Percentiles rank a stretch among this genome's conserved stretches.
phyloP scores from a whole-genome alignment of 805 yeast genomes.

The Teunomyces barrocoloradensis region DNA sequence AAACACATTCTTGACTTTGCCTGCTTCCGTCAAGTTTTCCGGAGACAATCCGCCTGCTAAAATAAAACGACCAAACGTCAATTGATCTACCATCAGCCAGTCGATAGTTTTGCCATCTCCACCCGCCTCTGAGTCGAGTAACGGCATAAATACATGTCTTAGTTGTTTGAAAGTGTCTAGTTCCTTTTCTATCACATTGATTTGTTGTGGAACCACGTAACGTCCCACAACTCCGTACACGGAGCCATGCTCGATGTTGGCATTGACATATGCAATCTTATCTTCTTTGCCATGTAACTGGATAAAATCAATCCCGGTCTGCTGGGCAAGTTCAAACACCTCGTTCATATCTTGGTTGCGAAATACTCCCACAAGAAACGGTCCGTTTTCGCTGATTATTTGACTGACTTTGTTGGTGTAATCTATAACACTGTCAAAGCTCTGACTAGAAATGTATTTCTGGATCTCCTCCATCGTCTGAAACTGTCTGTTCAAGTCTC shows the following conservation, averaged over 20 bases:
- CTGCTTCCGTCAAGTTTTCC: conserved; percentile 61
- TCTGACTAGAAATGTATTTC: conserved; percentile 10
- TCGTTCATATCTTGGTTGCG: conserved; percentile 73
- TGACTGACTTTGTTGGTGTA: conserved; percentile 30
- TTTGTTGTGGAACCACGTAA: conserved; percentile 57
- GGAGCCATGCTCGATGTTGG: conserved; percentile 27
- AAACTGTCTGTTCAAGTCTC: conserved; percentile 13
- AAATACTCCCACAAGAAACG: conserved; percentile 85
- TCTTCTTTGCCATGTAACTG: conserved; percentile 77
- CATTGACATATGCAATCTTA: conserved; percentile 52
- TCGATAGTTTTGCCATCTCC: conserved; percentile 85
- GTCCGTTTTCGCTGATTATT: conserved; percentile 46
- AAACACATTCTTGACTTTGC: conserved; percentile 52
- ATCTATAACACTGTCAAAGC: conserved; percentile 15
- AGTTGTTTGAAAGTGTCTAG: conserved; percentile 12
- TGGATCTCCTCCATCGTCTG: conserved; percentile 19
- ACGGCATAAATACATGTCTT: conserved; percentile 49
- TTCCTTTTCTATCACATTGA: conserved; percentile 30
- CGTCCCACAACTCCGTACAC: conserved; percentile 69
- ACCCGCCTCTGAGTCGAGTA: conserved; percentile 85
- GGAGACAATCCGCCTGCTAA: conserved; percentile 91
- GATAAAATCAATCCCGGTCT: conserved; percentile 65
- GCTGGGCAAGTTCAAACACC: conserved; percentile 44
- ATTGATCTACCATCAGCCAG: conserved; percentile 52
- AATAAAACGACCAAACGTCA: conserved; percentile 44